Base-by-base conservation (phyloP, 805 yeast species). In the Isabelozyma pseudorhagii region DNA sequence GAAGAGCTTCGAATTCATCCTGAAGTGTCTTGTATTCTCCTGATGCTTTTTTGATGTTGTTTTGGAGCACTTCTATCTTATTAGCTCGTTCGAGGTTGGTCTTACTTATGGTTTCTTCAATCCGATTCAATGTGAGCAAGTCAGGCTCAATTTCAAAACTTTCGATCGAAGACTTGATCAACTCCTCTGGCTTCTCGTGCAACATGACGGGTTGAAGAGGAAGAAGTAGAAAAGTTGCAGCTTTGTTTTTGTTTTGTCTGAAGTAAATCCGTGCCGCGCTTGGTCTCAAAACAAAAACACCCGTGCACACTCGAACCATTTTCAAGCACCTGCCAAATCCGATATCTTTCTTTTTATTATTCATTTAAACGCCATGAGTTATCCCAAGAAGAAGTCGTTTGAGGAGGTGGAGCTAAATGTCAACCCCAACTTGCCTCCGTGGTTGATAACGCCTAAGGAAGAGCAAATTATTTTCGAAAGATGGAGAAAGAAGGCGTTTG, bases 381-480 rank as follows among this genome's bases (percentile, higher is more conserved):
- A 59, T 51, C 56, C 51, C 34, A 51, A 55, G 45, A 67, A 72
- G 52, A 68, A 68, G 51, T 59, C 69, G 14, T 71, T 62, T 53
- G 72, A 70, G 38, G 73, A 66, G 40, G 62, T 68, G 8, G 73
- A 71, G 28, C 65, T 73, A 46, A 74, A 70, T 31, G 62, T 72
- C 5, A 71, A 74, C 56, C 78, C 78, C 34, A 68, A 66, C 54
- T 68, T 87, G 27, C 96, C 96, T 1, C 71, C 80, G 10, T 88
- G 96, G 96, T 79, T 86, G 54, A 70, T 88, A 18, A 80, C 89
- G 0, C 93, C 94, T 11, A 78, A 77, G 54, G 94, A 88, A 62
- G 96, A 88, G 61, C 83, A 83, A 66, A 79, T 82, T 50, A 83
- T 86, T 36, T 81, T 87, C 59, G 82, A 79, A 56, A 79, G 87